phyloP scores from a whole-genome alignment of 495 filamentous ascomycete genomes.

The Hypoxylon trugodes region DNA sequence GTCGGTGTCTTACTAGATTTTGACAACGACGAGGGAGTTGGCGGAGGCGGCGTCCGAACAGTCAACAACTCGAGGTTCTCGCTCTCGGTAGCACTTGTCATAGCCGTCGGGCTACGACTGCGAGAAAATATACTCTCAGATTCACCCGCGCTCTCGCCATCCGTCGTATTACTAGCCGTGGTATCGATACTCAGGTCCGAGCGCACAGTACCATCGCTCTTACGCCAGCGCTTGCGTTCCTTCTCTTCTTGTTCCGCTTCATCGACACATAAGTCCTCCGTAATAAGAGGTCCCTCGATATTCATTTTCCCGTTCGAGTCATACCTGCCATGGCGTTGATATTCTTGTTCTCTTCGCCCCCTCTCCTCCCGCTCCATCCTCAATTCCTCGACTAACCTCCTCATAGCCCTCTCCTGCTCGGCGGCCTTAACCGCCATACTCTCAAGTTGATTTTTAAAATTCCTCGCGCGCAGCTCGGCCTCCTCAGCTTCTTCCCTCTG shows the following conservation, averaged over 20 bases:
- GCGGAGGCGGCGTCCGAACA: neutral
- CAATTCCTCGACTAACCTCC: conserved; percentile 69
- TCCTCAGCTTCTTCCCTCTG: conserved; percentile 78
- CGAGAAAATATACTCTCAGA: conserved; percentile 72
- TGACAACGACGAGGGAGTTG: too few relatives aligned
- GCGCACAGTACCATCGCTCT: conserved; percentile 61
- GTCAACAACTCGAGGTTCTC: conserved; percentile 27
- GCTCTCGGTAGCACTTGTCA: conserved; percentile 42
- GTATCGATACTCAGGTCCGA: conserved; percentile 55
- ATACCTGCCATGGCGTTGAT: neutral
- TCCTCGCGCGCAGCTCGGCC: conserved; percentile 69
- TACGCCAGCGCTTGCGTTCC: conserved; percentile 57
- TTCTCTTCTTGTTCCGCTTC: conserved; percentile 64
- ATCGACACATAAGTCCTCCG: conserved; percentile 63
- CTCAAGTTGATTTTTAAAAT: conserved; percentile 79
- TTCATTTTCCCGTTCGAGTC: neutral
- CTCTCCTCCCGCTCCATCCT: conserved; percentile 57
- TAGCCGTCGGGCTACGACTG: conserved; percentile 62
- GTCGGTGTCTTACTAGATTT: neutral
- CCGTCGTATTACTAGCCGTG: conserved; percentile 63
- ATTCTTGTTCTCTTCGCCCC: conserved; percentile 50
- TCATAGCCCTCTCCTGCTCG: conserved; percentile 72
- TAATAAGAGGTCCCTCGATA: conserved; percentile 38
- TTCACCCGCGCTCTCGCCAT: conserved; percentile 62
- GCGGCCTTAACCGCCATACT: conserved; percentile 73